Conservation (phyloP, 306 rosid genomes). For the Senna siamea region DNA sequence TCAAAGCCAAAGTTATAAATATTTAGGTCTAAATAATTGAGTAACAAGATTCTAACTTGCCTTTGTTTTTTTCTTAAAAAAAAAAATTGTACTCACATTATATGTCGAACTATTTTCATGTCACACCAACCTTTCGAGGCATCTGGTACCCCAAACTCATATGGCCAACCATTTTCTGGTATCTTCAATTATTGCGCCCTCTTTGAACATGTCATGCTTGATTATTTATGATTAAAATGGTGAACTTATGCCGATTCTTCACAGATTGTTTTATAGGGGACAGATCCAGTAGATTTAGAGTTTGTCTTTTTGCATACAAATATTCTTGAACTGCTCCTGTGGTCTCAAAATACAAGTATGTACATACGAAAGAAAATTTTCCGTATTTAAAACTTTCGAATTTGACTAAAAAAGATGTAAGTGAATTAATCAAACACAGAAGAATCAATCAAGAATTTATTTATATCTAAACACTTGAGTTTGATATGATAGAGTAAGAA, state of each 20-base stretch:
- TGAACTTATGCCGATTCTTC: neutral
- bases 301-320: neutral
- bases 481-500: neutral
- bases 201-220: neutral
- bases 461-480: neutral
- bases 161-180: neutral
- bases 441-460: neutral
- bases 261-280: neutral
- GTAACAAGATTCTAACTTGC: no score
- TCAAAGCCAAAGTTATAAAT: neutral
- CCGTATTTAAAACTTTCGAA: neutral
- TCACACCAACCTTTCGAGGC: no score
- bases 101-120: neutral
- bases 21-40: no score
- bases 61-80: no score
- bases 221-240: neutral
- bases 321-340: neutral
- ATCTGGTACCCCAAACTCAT: no score
- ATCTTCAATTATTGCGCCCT: neutral
- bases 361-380: no score
- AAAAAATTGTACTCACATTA: no score
- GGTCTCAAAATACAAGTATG: neutral
- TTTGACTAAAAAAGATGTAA: neutral
- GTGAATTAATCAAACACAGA: neutral
- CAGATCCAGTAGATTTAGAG: neutral